These are phyloP conservation scores for Penicillium psychrofluorescens DNA, from an alignment of 495 filamentous ascomycete genomes.

Conservation along the genomic window DNA sequence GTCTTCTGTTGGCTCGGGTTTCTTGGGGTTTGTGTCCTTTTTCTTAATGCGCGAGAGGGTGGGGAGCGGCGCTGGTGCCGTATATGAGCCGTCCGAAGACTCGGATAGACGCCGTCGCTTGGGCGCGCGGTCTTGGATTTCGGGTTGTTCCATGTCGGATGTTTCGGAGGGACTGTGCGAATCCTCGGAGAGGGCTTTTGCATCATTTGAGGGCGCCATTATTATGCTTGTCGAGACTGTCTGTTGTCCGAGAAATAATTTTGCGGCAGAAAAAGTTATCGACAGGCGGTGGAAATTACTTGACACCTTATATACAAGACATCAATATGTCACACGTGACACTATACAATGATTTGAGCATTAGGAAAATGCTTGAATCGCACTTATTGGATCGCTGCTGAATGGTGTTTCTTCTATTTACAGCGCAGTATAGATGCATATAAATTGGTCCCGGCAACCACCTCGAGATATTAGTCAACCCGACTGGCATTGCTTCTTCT, in stretches of 20 bases:
- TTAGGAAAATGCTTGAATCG: background rate
- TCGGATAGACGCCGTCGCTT: slow-evolving; percentile 39
- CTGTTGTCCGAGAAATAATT: slow-evolving; percentile 23
- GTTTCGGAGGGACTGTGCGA: slow-evolving; percentile 17
- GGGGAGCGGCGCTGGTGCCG: slow-evolving; percentile 33
- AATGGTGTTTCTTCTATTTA: too few relatives aligned
- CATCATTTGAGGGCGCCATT: slow-evolving; percentile 26
- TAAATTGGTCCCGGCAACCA: background rate
- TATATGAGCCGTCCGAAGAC: slow-evolving; percentile 32
- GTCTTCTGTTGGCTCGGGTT: slow-evolving; percentile 11
- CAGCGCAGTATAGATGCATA: background rate
- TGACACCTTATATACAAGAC: slow-evolving; percentile 1
- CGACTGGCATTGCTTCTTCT: slow-evolving; percentile 24
- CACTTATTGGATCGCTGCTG: too few relatives aligned
- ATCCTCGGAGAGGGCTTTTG: slow-evolving; percentile 9
- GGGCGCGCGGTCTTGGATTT: slow-evolving; percentile 24
- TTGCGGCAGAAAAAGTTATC: slow-evolving; percentile 37
- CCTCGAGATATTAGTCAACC: slow-evolving; percentile 2
- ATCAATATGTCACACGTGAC: slow-evolving; percentile 2
- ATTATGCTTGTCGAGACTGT: slow-evolving; percentile 11
- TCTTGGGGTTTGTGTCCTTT: slow-evolving; percentile 23
- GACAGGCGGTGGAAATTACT: slow-evolving; percentile 14
- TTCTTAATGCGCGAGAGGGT: slow-evolving; percentile 40
- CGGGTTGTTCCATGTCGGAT: slow-evolving; percentile 15
- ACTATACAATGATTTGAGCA: background rate